Evolutionary conservation across 1,284 basidiomycete genomes (phyloP).

Genomic region (Polyporus tsugae): DNA sequence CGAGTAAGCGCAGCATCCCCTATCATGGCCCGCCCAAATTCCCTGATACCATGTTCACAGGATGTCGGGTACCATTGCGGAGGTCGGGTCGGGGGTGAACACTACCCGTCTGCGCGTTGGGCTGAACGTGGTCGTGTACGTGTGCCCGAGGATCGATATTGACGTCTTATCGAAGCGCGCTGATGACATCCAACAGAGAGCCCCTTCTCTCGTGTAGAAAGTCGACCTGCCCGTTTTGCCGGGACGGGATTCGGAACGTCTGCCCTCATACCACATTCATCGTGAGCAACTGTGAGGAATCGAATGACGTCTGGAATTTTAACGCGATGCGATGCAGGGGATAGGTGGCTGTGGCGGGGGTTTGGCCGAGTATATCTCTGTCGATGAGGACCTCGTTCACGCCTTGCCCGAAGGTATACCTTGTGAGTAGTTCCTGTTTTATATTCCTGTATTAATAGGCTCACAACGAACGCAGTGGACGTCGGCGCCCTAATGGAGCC

Average conservation of each 20-base stretch:
- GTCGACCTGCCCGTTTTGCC: conserved; percentile 29
- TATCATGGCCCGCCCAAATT: neutral
- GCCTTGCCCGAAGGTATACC: conserved; percentile 35
- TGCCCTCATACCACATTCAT: conserved; percentile 40
- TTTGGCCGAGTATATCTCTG: conserved; percentile 41
- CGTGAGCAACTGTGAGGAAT: conserved; percentile 26
- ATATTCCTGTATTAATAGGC: neutral
- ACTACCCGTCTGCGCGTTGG: conserved; percentile 35
- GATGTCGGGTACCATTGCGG: conserved; percentile 43
- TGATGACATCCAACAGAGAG: conserved; percentile 34
- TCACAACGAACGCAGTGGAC: conserved; percentile 32
- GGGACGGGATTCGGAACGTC: conserved; percentile 31
- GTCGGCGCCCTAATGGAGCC: conserved; percentile 45
- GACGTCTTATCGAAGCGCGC: neutral
- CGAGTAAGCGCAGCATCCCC: conserved; percentile 35
- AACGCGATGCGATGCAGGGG: conserved; percentile 23
- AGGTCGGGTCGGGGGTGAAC: conserved; percentile 40
- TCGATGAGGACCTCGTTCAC: conserved; percentile 38
- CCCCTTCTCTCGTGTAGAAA: conserved; percentile 41
- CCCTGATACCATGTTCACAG: conserved; percentile 14
- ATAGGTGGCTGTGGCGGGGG: conserved; percentile 38
- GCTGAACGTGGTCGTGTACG: conserved; percentile 43
- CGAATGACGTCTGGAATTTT: neutral
- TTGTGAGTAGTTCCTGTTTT: conserved; percentile 3
- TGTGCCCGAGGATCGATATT: neutral